Conservation (phyloP, 768 basidiomycete genomes). For the Termitomyces sp. region DNA sequence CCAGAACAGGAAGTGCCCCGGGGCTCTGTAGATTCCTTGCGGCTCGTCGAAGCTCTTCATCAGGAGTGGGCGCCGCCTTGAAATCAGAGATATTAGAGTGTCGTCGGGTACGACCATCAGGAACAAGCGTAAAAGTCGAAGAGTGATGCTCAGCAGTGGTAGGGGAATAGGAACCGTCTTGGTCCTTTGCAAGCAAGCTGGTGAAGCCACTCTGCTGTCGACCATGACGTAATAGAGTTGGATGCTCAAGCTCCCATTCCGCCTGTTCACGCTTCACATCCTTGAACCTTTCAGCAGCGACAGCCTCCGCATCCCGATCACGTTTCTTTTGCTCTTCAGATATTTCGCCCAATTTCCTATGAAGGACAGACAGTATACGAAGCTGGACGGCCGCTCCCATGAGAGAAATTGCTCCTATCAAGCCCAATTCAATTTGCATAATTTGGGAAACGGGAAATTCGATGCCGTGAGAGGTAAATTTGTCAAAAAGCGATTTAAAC, state of each 20-base stretch:
- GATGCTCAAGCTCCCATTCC: conserved; percentile 87
- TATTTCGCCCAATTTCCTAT: conserved; percentile 75
- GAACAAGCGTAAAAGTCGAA: conserved; percentile 44
- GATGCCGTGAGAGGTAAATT: conserved; percentile 60
- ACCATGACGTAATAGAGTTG: conserved; percentile 51
- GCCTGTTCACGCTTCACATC: conserved; percentile 62
- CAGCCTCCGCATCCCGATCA: conserved; percentile 71
- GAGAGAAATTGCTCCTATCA: conserved; percentile 76
- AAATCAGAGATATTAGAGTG: conserved; percentile 72
- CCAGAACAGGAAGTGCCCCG: conserved; percentile 61
- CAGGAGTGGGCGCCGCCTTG: conserved; percentile 52
- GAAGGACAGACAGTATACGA: conserved; percentile 76
- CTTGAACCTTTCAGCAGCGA: conserved; percentile 65
- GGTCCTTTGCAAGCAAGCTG: conserved; percentile 58
- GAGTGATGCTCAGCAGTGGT: conserved; percentile 41
- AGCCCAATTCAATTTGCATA: conserved; percentile 91
- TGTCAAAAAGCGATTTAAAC: conserved; percentile 74
- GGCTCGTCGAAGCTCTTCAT: conserved; percentile 55
- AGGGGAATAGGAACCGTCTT: conserved; percentile 41
- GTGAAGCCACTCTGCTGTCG: conserved; percentile 62
- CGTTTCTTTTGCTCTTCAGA: conserved; percentile 64
- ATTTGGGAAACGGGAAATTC: conserved; percentile 81
- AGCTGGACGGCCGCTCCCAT: conserved; percentile 90
- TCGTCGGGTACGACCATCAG: conserved; percentile 50
- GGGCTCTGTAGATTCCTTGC: conserved; percentile 44